phyloP scores from a whole-genome alignment of 192 early-diverging fungal genomes.

The Mortierella hygrophila region DNA sequence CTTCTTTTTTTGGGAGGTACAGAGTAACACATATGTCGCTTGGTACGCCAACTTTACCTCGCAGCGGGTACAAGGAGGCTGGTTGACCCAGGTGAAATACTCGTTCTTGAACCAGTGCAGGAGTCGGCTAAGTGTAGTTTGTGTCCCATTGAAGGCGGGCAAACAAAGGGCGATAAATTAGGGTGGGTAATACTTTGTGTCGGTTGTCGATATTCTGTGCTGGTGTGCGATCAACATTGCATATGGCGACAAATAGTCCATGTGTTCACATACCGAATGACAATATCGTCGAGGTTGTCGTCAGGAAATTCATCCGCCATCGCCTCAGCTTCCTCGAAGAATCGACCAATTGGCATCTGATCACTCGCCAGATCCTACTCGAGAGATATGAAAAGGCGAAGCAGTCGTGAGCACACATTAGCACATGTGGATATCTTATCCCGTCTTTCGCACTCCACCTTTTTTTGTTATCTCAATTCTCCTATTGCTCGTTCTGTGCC shows the following conservation, averaged over 20 bases:
- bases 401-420: too few species aligned
- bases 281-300: constrained; percentile 37
- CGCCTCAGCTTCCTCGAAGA: constrained; percentile 59
- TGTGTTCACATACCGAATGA: constrained; percentile 27
- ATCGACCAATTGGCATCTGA: constrained; percentile 50
- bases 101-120: constrained; percentile 68
- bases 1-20: too few species aligned
- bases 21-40: too few species aligned
- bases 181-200: not conserved
- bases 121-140: constrained; percentile 24
- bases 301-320: constrained; percentile 47
- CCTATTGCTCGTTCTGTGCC: too few species aligned
- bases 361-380: constrained; percentile 59
- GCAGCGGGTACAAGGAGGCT: constrained; percentile 58
- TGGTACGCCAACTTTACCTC: constrained; percentile 24
- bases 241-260: not conserved
- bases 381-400: not conserved
- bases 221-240: not conserved
- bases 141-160: not conserved
- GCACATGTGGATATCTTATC: too few species aligned
- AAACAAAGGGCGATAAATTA: not conserved
- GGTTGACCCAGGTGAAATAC: constrained; percentile 67
- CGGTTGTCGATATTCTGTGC: too few species aligned
- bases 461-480: too few species aligned
- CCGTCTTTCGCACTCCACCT: too few species aligned